Percentiles rank a stretch among this genome's conserved stretches.
Conservation (phyloP, 2,329 filamentous ascomycete genomes). For the Aspergillus proliferans region DNA sequence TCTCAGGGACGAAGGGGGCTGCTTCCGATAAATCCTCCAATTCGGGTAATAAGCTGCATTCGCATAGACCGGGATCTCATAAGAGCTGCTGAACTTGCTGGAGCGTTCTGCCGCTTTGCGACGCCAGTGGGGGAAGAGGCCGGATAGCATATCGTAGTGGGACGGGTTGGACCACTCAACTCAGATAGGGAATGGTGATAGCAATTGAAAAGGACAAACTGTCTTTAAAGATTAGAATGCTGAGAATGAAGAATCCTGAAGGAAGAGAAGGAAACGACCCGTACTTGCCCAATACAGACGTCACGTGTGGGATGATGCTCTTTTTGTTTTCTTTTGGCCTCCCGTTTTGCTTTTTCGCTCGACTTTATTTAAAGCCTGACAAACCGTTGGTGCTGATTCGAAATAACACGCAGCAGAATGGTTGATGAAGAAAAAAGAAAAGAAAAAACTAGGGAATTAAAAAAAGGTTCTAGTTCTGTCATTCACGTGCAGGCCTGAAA, state of each 20-base stretch:
- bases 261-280: constrained; percentile 4
- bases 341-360: not conserved
- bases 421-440: not conserved
- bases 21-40: constrained; percentile 64
- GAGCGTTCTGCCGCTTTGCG: constrained; percentile 19
- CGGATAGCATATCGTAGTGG: constrained; percentile 12
- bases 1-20: constrained; percentile 67
- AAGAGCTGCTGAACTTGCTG: constrained; percentile 17
- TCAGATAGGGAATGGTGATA: not conserved
- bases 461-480: too few species aligned
- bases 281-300: constrained; percentile 7
- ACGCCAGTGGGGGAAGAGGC: constrained; percentile 20
- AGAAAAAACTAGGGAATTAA: too few species aligned
- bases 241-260: constrained; percentile 1
- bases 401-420: not conserved
- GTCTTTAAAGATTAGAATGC: constrained; percentile 1
- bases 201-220: not conserved
- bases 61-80: constrained; percentile 38
- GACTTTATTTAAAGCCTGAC: not conserved
- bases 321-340: constrained; percentile 1
- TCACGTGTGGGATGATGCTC: constrained; percentile 15
- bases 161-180: not conserved
- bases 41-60: constrained; percentile 87
- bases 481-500: too few species aligned
- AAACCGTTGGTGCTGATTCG: not conserved